Evolutionary conservation across 805 yeast species (phyloP).

Genomic region (Priceomyces medius): DNA sequence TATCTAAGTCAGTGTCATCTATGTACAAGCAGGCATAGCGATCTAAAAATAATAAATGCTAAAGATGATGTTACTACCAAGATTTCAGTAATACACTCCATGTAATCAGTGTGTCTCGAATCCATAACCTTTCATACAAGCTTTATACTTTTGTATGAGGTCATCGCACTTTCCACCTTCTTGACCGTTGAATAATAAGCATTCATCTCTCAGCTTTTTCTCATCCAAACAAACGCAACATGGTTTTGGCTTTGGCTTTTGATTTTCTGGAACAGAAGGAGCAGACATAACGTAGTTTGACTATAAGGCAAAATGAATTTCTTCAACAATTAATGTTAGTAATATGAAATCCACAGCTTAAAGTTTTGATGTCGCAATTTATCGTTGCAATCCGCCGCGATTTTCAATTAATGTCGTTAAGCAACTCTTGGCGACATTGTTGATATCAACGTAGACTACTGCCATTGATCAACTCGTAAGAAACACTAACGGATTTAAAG

Average conservation of each 20-base stretch:
- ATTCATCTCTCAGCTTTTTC: constrained; percentile 80
- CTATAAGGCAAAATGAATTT: no score
- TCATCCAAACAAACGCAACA: constrained; percentile 93
- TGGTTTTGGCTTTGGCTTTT: constrained; percentile 64
- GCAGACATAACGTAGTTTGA: not conserved
- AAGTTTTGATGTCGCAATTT: not conserved
- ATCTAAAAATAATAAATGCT: not conserved
- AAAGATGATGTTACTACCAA: no score
- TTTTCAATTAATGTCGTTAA: not conserved
- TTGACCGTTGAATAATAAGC: constrained; percentile 77
- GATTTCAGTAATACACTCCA: not conserved
- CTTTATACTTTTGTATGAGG: constrained; percentile 69
- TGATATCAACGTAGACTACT: not conserved
- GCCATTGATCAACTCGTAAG: not conserved
- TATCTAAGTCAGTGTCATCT: not conserved
- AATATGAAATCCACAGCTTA: not conserved
- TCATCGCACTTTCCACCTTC: constrained; percentile 80
- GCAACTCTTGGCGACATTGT: not conserved
- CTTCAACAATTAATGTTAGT: no score
- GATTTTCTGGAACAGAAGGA: not conserved
- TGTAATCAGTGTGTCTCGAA: constrained; percentile 45
- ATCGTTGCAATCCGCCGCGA: no score
- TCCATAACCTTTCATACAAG: constrained; percentile 91
- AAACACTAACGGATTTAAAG: no score
- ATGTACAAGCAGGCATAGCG: not conserved